phyloP scores from a whole-genome alignment of 2,329 filamentous ascomycete species.

The Tolypocladium cylindrosporum region DNA sequence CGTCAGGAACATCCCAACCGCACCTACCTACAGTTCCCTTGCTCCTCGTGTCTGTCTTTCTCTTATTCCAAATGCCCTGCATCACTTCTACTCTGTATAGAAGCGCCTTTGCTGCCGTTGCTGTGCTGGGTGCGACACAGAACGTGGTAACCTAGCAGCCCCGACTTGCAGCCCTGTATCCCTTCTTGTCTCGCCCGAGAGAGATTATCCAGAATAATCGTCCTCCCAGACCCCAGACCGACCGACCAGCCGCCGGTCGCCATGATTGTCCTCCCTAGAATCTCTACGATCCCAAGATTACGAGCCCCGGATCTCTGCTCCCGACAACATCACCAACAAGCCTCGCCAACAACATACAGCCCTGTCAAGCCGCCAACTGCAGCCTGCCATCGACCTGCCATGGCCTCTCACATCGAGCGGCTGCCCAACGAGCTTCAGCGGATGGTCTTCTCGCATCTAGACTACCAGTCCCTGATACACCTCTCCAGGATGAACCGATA shows the following conservation, averaged over 20 bases:
- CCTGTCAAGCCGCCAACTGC: background rate
- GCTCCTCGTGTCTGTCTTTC: constrained; percentile 4
- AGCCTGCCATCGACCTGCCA: constrained; percentile 1
- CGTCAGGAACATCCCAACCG: constrained; percentile 10
- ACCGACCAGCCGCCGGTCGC: background rate
- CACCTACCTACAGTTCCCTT: constrained; percentile 9
- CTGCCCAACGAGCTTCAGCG: constrained; percentile 22
- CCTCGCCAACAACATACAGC: background rate
- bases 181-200: background rate
- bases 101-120: background rate
- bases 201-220: background rate
- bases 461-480: constrained; percentile 30
- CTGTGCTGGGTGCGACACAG: background rate
- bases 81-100: background rate
- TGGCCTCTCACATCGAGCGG: constrained; percentile 19
- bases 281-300: constrained; percentile 9
- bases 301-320: constrained; percentile 6
- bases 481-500: constrained; percentile 25
- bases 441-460: constrained; percentile 23
- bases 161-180: background rate
- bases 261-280: constrained; percentile 20
- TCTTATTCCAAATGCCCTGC: constrained; percentile 11
- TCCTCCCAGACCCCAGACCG: background rate
- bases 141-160: background rate
- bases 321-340: background rate